Base-by-base conservation (phyloP, 2,329 filamentous ascomycete species). In the Rugonectria rugulosa region DNA sequence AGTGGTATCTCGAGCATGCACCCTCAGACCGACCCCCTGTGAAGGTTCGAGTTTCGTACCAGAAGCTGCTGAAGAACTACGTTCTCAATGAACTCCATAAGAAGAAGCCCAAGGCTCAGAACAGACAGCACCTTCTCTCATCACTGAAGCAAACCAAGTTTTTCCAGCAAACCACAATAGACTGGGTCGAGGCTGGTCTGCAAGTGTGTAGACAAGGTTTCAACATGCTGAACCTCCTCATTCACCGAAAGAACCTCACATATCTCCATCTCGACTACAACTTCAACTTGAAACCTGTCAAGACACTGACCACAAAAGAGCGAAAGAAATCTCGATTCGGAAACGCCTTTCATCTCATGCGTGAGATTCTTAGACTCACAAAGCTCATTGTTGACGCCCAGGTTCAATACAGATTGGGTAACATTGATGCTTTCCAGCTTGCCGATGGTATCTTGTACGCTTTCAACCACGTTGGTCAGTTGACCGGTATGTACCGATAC, bases 401-500 rank as follows among this genome's bases (percentile, higher is more conserved):
- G 73, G 96, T 99, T 20, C 95, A 99, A 73, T 99, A 98, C 72
- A 89, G 95, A 23, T 80, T 99, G 32, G 96, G 96, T 56, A 99
- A 99, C 69, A 98, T 99, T 61, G 95, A 99, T 74, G 95, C 96
- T 31, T 99, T 99, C 80, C 95, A 99, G 74, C 87, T 99, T 62
- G 95, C 95, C 4, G 95, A 99, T 74, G 95, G 95, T 74, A 99
- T 99, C 53, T 81, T 98, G n/a, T 99, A 99, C 68, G 96, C 95
- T 15, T 99, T 99, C 80, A 99, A 99, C 77, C 95, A 99, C 67
- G 95, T 99, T 53, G 95, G 95, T 59, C 96, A 99, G 75, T 81
- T 99, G 59, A 99, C 95, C 14, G 95, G 95, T 72, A 99, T 99
- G 95, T 99, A 99, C 77, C 90, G 95, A 58, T 99, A 99, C 84